Percentiles rank a stretch among this genome's conserved stretches.
phyloP scores from a whole-genome alignment of 805 yeast genomes.

The Starmerella gropengiesseri region DNA sequence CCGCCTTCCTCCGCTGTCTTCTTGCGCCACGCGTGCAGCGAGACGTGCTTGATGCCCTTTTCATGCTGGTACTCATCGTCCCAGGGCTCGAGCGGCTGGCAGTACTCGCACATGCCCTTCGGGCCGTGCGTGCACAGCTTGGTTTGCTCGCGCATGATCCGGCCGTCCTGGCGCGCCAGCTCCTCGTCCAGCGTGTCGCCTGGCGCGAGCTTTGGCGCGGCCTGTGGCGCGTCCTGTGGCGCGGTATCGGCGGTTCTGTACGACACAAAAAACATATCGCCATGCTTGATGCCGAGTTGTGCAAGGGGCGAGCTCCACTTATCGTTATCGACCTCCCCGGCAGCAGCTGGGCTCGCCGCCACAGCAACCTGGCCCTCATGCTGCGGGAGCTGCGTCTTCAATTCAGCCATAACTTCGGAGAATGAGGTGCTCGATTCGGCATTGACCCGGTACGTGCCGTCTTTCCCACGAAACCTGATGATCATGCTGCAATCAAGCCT shows the following conservation, averaged over 20 bases:
- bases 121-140: slow-evolving; percentile 74
- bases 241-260: slow-evolving; percentile 21
- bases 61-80: slow-evolving; percentile 65
- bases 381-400: slow-evolving; percentile 30
- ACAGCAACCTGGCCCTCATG: slow-evolving; percentile 29
- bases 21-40: slow-evolving; percentile 74
- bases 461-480: slow-evolving; percentile 69
- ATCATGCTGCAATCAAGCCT: slow-evolving; percentile 33
- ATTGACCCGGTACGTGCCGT: slow-evolving; percentile 66
- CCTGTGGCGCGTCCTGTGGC: background rate
- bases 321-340: slow-evolving; percentile 32
- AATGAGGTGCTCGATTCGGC: slow-evolving; percentile 41
- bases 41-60: slow-evolving; percentile 72
- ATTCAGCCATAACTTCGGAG: slow-evolving; percentile 32
- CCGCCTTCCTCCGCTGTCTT: slow-evolving; percentile 63
- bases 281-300: slow-evolving; percentile 38
- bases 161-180: slow-evolving; percentile 58
- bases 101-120: slow-evolving; percentile 96
- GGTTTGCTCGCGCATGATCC: slow-evolving; percentile 53
- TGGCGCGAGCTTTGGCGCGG: background rate
- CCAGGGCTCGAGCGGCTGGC: slow-evolving; percentile 94
- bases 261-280: slow-evolving; percentile 44
- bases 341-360: slow-evolving; percentile 38
- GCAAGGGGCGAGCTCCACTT: slow-evolving; percentile 31
- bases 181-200: slow-evolving; percentile 40